Percentiles rank a stretch among this genome's conserved stretches.
Conservation (phyloP, 768 basidiomycete species). For the Hypholoma fasciculare region DNA sequence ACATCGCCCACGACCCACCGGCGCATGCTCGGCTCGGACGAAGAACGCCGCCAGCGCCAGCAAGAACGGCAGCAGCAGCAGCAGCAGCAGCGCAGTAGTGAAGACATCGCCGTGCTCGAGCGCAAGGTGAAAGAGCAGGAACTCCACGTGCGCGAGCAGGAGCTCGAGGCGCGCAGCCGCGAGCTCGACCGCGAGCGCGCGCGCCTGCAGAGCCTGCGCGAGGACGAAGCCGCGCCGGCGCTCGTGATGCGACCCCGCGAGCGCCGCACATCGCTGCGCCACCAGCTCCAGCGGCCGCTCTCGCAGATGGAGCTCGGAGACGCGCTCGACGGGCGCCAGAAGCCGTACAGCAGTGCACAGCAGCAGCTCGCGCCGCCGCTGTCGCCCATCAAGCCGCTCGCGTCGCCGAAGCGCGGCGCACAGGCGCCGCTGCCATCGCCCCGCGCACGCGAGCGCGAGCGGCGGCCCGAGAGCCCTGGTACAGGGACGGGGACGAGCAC, state of each 20-base stretch:
- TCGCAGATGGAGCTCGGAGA: slow-evolving; percentile 26
- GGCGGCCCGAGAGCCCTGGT: slow-evolving; percentile 13
- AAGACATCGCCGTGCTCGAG: slow-evolving; percentile 54
- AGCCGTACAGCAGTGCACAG: not conserved
- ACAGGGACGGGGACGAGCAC: slow-evolving; percentile 18
- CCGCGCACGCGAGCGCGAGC: slow-evolving; percentile 21
- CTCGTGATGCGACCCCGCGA: slow-evolving; percentile 31
- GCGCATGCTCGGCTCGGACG: slow-evolving; percentile 21
- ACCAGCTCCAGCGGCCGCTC: slow-evolving; percentile 28
- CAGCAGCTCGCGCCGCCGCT: slow-evolving; percentile 1
- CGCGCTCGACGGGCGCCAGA: slow-evolving; percentile 10
- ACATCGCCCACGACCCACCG: slow-evolving; percentile 4
- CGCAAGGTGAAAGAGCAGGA: slow-evolving; percentile 55
- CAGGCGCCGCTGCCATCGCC: slow-evolving; percentile 24
- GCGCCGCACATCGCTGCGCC: slow-evolving; percentile 33
- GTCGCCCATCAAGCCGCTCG: slow-evolving; percentile 24
- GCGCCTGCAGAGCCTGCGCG: slow-evolving; percentile 36
- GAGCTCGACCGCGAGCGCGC: slow-evolving; percentile 61
- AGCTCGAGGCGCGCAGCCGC: slow-evolving; percentile 50
- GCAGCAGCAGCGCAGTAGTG: slow-evolving; percentile 35
- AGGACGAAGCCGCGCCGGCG: slow-evolving; percentile 19
- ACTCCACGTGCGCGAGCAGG: slow-evolving; percentile 52
- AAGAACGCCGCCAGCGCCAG: slow-evolving; percentile 19
- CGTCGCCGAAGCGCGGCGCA: slow-evolving; percentile 8
- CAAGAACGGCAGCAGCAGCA: slow-evolving; percentile 20